phyloP scores from a whole-genome alignment of 2,329 filamentous ascomycete species.

The Cadophora gregata region DNA sequence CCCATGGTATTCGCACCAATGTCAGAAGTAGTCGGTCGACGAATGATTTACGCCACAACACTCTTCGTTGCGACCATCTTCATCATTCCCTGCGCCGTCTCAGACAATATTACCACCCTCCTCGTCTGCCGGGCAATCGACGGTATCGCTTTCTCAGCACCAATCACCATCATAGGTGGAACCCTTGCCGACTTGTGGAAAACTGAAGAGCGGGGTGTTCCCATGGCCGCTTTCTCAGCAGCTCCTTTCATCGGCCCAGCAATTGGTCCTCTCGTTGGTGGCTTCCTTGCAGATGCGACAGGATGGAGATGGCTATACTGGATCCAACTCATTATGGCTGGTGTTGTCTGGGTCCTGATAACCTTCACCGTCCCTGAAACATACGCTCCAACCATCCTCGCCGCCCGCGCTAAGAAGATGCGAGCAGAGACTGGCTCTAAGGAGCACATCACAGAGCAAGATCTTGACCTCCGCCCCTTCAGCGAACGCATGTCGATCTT shows the following conservation, averaged over 20 bases:
- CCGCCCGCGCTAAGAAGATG: slow-evolving; percentile 71
- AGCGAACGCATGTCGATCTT: slow-evolving; percentile 74
- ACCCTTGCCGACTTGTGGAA: slow-evolving; percentile 85
- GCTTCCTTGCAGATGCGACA: slow-evolving; percentile 71
- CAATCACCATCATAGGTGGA: slow-evolving; percentile 85
- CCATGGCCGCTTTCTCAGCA: slow-evolving; percentile 85
- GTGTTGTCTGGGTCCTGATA: slow-evolving; percentile 74
- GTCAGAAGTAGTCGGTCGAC: slow-evolving; percentile 76
- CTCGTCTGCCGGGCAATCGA: slow-evolving; percentile 79
- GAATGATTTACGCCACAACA: slow-evolving; percentile 64
- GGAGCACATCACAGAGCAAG: slow-evolving; percentile 78
- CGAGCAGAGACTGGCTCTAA: slow-evolving; percentile 70
- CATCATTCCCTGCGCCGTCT: slow-evolving; percentile 78
- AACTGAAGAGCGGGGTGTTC: slow-evolving; percentile 82
- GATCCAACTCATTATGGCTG: slow-evolving; percentile 80
- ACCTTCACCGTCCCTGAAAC: slow-evolving; percentile 92
- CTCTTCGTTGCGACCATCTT: slow-evolving; percentile 71
- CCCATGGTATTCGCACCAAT: slow-evolving; percentile 82
- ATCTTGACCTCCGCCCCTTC: slow-evolving; percentile 75
- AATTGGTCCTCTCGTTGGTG: slow-evolving; percentile 77
- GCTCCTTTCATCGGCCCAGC: slow-evolving; percentile 85
- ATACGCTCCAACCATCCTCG: slow-evolving; percentile 80
- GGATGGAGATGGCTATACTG: slow-evolving; percentile 89
- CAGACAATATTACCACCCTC: slow-evolving; percentile 77
- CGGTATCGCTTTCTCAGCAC: slow-evolving; percentile 83